Evolutionary conservation across 495 filamentous ascomycete genomes (phyloP).

Genomic region (Penicillium antarcticum): DNA sequence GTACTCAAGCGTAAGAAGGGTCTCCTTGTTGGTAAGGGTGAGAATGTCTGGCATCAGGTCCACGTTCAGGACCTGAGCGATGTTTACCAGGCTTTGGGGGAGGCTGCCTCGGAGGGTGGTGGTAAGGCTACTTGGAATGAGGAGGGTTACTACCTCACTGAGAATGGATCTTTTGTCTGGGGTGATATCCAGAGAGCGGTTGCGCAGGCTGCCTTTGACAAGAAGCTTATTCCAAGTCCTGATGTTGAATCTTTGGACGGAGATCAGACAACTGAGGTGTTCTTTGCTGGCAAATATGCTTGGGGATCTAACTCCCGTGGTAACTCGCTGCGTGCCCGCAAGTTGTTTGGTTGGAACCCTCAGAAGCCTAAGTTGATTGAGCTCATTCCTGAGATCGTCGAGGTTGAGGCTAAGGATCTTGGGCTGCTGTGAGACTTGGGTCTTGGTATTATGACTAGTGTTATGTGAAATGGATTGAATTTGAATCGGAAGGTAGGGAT

Average conservation of each 20-base stretch:
- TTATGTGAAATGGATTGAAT: too few species aligned
- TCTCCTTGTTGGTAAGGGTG: slow-evolving; percentile 60
- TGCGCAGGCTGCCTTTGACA: slow-evolving; percentile 57
- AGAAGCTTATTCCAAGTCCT: slow-evolving; percentile 59
- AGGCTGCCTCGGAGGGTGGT: slow-evolving; percentile 58
- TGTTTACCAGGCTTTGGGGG: slow-evolving; percentile 62
- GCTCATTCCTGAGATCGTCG: slow-evolving; percentile 52
- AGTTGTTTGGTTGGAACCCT: slow-evolving; percentile 65
- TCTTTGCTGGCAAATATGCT: slow-evolving; percentile 32
- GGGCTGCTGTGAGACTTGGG: slow-evolving; percentile 46
- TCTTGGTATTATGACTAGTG: not conserved
- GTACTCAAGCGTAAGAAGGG: slow-evolving; percentile 62
- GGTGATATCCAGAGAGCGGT: slow-evolving; percentile 60
- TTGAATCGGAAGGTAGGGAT: too few species aligned
- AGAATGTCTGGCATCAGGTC: slow-evolving; percentile 70
- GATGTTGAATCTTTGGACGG: slow-evolving; percentile 41
- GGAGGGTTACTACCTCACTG: slow-evolving; percentile 71
- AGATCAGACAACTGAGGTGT: slow-evolving; percentile 29
- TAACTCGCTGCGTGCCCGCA: slow-evolving; percentile 56
- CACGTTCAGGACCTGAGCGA: slow-evolving; percentile 69
- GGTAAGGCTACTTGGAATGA: slow-evolving; percentile 68
- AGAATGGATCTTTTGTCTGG: slow-evolving; percentile 71
- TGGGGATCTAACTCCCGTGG: slow-evolving; percentile 67
- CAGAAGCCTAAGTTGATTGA: slow-evolving; percentile 52
- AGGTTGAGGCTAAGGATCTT: slow-evolving; percentile 55